Base-by-base conservation (phyloP, 1,139 yeast species). In the Kodamaea sp. region DNA sequence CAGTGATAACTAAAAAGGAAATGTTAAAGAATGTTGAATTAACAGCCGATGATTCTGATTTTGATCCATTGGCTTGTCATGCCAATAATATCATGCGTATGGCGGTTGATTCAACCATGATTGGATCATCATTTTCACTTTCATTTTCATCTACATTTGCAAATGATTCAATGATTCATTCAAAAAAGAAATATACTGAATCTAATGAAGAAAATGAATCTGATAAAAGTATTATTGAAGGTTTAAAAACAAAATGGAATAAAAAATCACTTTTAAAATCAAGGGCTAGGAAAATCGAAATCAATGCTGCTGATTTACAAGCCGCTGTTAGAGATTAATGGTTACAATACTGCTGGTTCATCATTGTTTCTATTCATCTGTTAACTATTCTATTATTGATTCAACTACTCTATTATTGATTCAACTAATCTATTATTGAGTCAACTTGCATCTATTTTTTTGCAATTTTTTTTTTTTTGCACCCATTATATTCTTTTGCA, bases 71-170 rank as follows among this genome's bases (percentile, higher is more conserved):
- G 46, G 77, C 77, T 8, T 71, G 76, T 42, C 77, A 71, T 46
- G 76, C 76, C 2, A 72, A 69, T 38, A 68, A 68, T 37, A 71
- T 71, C 42, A 58, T 71, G 63, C 58, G 73, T 27, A 69, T 71
- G 76, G 77, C 77, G 2, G 70, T 71, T 33, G 77, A 71, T 42
- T 64, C 75, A 22, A 71, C 77, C 2, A 66, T 71, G 70, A 55
- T 70, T 38, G 74, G 74, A 1, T 68, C 75, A 0, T 62, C 68
- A 5, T 61, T 63, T 31, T 63, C 71, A 2, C 59, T 67, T 3
- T 54, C 61, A 11, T 64, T 63, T 45, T 63, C 67, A 31, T 59
- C 62, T 35, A 58, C 63, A 2, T 60, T 65, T 40, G 60, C 57
- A 8, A 67, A 65, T 36, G 73, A 66, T 32, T 63, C 68, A 7